Conservation (phyloP, 176 grass and related monocot genomes). For the Oropetium thomaeum region DNA sequence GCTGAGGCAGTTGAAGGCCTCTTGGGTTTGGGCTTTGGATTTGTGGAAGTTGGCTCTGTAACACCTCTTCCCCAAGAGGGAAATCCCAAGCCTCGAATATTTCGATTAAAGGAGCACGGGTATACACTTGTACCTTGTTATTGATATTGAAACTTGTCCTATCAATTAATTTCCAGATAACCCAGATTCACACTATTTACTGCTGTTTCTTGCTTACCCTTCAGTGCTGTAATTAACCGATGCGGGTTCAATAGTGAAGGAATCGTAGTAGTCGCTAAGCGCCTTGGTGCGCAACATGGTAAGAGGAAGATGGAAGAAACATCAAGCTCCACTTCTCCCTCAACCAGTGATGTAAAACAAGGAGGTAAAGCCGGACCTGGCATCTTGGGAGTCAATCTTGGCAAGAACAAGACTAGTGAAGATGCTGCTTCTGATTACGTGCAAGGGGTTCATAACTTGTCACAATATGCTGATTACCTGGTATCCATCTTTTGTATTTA, state of each 20-base stretch:
- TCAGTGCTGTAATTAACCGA: constrained; percentile 86
- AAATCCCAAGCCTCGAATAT: constrained; percentile 93
- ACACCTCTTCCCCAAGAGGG: constrained; percentile 93
- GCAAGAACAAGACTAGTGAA: constrained; percentile 96
- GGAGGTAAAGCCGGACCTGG: constrained; percentile 97
- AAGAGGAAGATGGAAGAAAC: constrained; percentile 99
- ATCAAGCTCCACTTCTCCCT: constrained; percentile 36
- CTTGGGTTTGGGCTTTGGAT: constrained; percentile 88
- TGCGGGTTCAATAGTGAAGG: constrained; percentile 96
- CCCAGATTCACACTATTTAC: not conserved
- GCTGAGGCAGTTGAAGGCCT: constrained; percentile 90
- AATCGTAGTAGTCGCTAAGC: constrained; percentile 89
- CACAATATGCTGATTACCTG: constrained; percentile 98
- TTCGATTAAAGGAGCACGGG: constrained; percentile 77
- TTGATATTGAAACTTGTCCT: not conserved
- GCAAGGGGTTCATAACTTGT: constrained; percentile 97
- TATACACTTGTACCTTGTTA: constrained; percentile 36
- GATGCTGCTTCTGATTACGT: constrained; percentile 94
- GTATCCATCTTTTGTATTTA: constrained; percentile 40
- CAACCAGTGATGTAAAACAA: constrained; percentile 53
- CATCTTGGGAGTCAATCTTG: constrained; percentile 93
- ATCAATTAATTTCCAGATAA: constrained; percentile 4
- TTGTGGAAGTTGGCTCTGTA: constrained; percentile 97
- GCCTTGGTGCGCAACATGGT: constrained; percentile 95
- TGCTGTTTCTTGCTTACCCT: constrained; percentile 21